These are phyloP conservation scores for Phialemoniopsis sp. DNA, from an alignment of 2,329 filamentous ascomycete species.

Conservation along the genomic window DNA sequence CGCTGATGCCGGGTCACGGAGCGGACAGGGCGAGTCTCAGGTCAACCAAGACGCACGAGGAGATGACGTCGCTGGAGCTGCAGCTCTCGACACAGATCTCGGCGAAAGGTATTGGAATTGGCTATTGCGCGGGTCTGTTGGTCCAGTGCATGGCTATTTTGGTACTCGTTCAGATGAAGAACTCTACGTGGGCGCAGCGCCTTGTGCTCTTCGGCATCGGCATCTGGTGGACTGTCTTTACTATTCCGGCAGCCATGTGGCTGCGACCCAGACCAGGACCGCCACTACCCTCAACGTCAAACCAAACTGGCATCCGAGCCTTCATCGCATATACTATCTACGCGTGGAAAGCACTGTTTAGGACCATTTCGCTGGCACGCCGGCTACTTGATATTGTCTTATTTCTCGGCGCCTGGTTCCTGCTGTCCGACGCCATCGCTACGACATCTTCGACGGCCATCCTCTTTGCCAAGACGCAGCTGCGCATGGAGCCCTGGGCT, in stretches of 20 bases:
- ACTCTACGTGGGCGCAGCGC: slow-evolving; percentile 79
- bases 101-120: slow-evolving; percentile 87
- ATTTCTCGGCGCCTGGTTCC: slow-evolving; percentile 87
- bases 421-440: slow-evolving; percentile 89
- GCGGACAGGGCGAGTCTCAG: no score
- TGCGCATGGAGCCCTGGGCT: slow-evolving; percentile 85
- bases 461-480: slow-evolving; percentile 88
- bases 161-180: slow-evolving; percentile 68
- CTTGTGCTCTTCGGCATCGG: slow-evolving; percentile 85
- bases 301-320: slow-evolving; percentile 31
- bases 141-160: slow-evolving; percentile 79
- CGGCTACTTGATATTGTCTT: slow-evolving; percentile 69
- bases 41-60: slow-evolving; percentile 31
- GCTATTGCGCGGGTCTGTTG: slow-evolving; percentile 82
- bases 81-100: slow-evolving; percentile 86
- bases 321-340: slow-evolving; percentile 73
- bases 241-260: slow-evolving; percentile 83
- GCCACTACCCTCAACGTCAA: slow-evolving; percentile 50
- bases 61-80: slow-evolving; percentile 63
- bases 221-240: slow-evolving; percentile 90
- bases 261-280: slow-evolving; percentile 85
- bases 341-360: slow-evolving; percentile 82
- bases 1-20: slow-evolving; percentile 31
- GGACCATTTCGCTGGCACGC: slow-evolving; percentile 72
- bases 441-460: slow-evolving; percentile 94